Percentiles rank a stretch among this genome's conserved stretches.
These are phyloP conservation scores for Neurospora sp. DNA, from an alignment of 495 filamentous ascomycete species.

Conservation along the genomic window DNA sequence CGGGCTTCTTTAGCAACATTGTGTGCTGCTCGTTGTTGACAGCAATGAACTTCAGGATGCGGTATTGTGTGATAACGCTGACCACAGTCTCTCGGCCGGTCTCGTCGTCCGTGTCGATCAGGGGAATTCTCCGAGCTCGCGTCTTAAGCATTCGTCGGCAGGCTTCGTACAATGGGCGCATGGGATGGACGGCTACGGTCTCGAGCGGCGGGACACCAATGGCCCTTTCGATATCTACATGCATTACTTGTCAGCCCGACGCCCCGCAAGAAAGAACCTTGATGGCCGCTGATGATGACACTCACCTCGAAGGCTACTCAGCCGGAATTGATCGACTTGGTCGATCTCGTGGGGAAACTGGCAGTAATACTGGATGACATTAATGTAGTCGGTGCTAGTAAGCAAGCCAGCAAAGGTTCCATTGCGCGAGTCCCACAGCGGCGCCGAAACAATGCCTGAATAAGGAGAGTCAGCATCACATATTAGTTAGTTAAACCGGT, in stretches of 20 bases:
- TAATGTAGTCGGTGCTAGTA: slow-evolving; percentile 95
- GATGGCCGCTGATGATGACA: neutral
- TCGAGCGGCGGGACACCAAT: slow-evolving; percentile 86
- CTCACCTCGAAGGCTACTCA: slow-evolving; percentile 85
- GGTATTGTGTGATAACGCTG: slow-evolving; percentile 93
- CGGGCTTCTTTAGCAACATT: slow-evolving; percentile 75
- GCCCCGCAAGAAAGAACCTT: neutral
- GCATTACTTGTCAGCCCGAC: slow-evolving; percentile 6
- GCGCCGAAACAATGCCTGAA: slow-evolving; percentile 92
- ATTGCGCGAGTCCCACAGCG: slow-evolving; percentile 91
- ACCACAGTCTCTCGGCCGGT: slow-evolving; percentile 88
- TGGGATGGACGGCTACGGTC: slow-evolving; percentile 88
- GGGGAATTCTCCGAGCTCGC: slow-evolving; percentile 81
- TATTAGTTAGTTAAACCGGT: neutral
- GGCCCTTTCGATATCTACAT: slow-evolving; percentile 81
- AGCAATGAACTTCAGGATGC: slow-evolving; percentile 96
- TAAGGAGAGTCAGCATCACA: slow-evolving; percentile 12
- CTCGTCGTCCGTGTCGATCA: slow-evolving; percentile 92
- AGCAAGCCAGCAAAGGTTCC: slow-evolving; percentile 91
- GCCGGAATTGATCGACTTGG: slow-evolving; percentile 85
- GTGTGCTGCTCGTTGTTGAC: slow-evolving; percentile 89
- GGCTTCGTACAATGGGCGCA: slow-evolving; percentile 84
- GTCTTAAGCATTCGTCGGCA: slow-evolving; percentile 91
- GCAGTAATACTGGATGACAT: slow-evolving; percentile 99
- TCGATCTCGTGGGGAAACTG: slow-evolving; percentile 86